These are phyloP conservation scores for Phytophthora syringae DNA, from an alignment of 352 stramenopile genomes.

Conservation along the genomic window DNA sequence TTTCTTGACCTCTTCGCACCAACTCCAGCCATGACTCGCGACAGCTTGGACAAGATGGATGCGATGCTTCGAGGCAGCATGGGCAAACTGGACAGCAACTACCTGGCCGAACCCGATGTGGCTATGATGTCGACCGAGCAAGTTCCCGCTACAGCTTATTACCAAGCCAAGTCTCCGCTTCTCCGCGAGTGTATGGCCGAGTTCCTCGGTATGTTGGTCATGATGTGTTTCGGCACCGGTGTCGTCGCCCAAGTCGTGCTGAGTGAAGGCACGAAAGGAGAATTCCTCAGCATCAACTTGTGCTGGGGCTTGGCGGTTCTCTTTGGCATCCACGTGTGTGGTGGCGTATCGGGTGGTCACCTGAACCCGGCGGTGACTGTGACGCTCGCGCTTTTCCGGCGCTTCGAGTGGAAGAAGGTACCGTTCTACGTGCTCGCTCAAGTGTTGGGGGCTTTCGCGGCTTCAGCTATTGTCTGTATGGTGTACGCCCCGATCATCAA, in stretches of 20 bases:
- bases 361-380: conserved; percentile 65
- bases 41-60: conserved; percentile 29
- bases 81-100: conserved; percentile 36
- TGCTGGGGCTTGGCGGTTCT: conserved; percentile 66
- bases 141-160: conserved; percentile 9
- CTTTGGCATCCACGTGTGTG: conserved; percentile 61
- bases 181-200: conserved; percentile 67
- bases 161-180: conserved; percentile 44
- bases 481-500: conserved; percentile 58
- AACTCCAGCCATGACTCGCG: conserved; percentile 17
- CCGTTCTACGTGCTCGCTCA: conserved; percentile 43
- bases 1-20: background rate
- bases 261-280: conserved; percentile 50
- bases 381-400: conserved; percentile 52
- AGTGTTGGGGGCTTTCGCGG: conserved; percentile 48
- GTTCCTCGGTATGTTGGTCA: conserved; percentile 62
- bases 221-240: conserved; percentile 63
- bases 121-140: conserved; percentile 34
- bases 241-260: conserved; percentile 68
- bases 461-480: conserved; percentile 44
- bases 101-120: conserved; percentile 36
- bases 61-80: conserved; percentile 26
- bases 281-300: conserved; percentile 65
- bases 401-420: conserved; percentile 48
- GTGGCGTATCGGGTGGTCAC: conserved; percentile 53